A percentile compares a stretch with the other conserved stretches of the same genome.
These are phyloP conservation scores for Helotiales sp. DNA, from an alignment of 2,329 filamentous ascomycete genomes.

Conservation along the genomic window DNA sequence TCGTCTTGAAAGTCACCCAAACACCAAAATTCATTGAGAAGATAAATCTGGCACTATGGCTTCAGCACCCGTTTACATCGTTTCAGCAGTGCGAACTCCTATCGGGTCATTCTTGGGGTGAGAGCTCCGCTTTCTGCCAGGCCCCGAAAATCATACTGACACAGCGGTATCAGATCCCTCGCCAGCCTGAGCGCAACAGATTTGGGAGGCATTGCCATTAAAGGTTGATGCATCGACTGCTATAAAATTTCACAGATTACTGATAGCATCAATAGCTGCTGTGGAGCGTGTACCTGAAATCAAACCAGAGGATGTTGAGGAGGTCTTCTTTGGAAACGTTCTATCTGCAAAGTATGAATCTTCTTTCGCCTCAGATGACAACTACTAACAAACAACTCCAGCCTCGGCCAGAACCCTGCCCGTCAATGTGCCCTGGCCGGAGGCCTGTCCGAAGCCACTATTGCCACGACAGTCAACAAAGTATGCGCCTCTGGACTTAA, in stretches of 20 bases:
- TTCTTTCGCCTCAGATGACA: constrained; percentile 19
- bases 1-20: background rate
- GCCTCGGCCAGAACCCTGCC: constrained; percentile 93
- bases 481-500: constrained; percentile 96
- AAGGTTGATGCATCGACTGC: constrained; percentile 59
- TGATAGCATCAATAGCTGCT: constrained; percentile 57
- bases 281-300: constrained; percentile 85
- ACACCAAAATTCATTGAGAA: background rate
- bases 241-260: background rate
- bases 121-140: constrained; percentile 56
- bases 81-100: constrained; percentile 88
- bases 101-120: constrained; percentile 94
- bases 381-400: constrained; percentile 45
- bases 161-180: constrained; percentile 67
- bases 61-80: constrained; percentile 90
- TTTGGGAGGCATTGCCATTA: constrained; percentile 90
- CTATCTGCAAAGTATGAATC: constrained; percentile 83
- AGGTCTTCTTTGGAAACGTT: constrained; percentile 98
- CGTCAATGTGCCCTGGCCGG: constrained; percentile 91
- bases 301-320: constrained; percentile 88
- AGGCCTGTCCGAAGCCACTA: constrained; percentile 78
- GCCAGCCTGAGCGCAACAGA: constrained; percentile 85
- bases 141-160: constrained; percentile 26
- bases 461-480: constrained; percentile 97
- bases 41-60: constrained; percentile 63